Evolutionary conservation across 23 red algal species (phyloP).

Genomic region (Gracilaria caudata): DNA sequence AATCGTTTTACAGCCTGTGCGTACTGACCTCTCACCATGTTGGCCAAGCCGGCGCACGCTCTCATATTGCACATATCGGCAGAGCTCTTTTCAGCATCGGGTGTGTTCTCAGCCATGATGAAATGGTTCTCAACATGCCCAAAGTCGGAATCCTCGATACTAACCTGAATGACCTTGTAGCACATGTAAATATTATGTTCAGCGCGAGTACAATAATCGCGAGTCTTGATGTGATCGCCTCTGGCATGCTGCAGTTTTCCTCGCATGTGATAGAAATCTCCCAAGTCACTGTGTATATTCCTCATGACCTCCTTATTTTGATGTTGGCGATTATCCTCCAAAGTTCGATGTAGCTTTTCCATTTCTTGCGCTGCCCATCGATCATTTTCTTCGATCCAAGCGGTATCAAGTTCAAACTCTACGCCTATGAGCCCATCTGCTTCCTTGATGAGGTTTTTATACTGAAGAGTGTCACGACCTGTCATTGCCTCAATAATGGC

Average conservation of each 20-base stretch:
- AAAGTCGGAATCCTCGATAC: constrained; percentile 60
- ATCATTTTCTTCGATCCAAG: constrained; percentile 65
- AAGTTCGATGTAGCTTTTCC: constrained; percentile 41
- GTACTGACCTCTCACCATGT: constrained; percentile 72
- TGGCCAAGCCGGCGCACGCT: constrained; percentile 76
- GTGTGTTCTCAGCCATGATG: constrained; percentile 75
- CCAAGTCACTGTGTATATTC: constrained; percentile 70
- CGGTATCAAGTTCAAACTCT: constrained; percentile 49
- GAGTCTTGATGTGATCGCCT: constrained; percentile 73
- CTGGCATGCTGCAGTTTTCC: constrained; percentile 76
- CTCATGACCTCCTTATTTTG: constrained; percentile 86
- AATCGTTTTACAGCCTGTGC: constrained; percentile 65
- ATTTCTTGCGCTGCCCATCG: constrained; percentile 62
- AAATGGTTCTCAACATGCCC: constrained; percentile 82
- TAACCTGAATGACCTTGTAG: constrained; percentile 67
- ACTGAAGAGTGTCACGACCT: constrained; percentile 61
- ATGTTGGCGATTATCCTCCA: constrained; percentile 61
- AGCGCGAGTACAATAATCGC: constrained; percentile 77
- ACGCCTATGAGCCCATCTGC: constrained; percentile 39
- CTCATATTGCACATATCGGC: constrained; percentile 55
- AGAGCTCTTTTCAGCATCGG: constrained; percentile 51
- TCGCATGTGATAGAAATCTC: constrained; percentile 70
- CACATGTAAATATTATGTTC: constrained; percentile 80
- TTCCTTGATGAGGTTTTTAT: constrained; percentile 62
- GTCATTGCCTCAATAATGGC: constrained; percentile 65